Evolutionary conservation across 352 stramenopile genomes (phyloP), one percentile per base, ranked within the genome.

Genomic region (Phytophthora cactorum): DNA sequence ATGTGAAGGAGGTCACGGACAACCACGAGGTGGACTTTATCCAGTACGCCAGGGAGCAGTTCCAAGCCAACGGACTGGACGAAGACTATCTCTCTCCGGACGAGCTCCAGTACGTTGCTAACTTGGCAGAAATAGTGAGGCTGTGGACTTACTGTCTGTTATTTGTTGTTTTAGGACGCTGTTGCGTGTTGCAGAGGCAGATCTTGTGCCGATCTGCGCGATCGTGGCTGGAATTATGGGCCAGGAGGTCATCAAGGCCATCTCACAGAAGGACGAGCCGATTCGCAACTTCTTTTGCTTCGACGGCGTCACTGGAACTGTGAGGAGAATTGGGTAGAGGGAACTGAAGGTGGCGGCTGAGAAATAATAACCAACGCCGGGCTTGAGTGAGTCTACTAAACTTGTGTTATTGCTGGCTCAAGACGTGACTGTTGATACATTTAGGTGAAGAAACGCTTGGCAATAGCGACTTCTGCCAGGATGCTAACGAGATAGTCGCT

Each of bases 181-280:
- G 7, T 67, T 77, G 5, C 55, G 68, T 11, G 75, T 88, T 45
- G 68, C 75, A 3, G 52, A 81, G 15, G 67, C 81, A 10, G 84
- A 96, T 46, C 61, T 99, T 27, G 91, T 91, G 52, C 96, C 97
- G 1, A 87, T 99, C 36, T 98, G 92, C 63, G 96, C 97, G 27
- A 97, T 99, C 29, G 72, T 99, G 45, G 98, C 97, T 17, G 97
- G 98, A 29, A 94, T 99, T 44, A 61, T 99, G 43, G 97, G 97
- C 5, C 98, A 99, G 71, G 98, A 99, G 85, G 83, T 99, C 39
- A 97, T 99, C 79, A 99, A 99, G 77, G 92, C 92, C n/a, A 94
- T 99, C 39, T 98, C 91, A 54, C 90, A 95, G 47, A 98, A 98
- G 69, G 97, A 98, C 75, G 91, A 98, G 72, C 97, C 97, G 7